Evolutionary conservation across 371 early-diverging fungal genomes (phyloP), one percentile per base, ranked within the genome.

Genomic region (Mucor irregularis): DNA sequence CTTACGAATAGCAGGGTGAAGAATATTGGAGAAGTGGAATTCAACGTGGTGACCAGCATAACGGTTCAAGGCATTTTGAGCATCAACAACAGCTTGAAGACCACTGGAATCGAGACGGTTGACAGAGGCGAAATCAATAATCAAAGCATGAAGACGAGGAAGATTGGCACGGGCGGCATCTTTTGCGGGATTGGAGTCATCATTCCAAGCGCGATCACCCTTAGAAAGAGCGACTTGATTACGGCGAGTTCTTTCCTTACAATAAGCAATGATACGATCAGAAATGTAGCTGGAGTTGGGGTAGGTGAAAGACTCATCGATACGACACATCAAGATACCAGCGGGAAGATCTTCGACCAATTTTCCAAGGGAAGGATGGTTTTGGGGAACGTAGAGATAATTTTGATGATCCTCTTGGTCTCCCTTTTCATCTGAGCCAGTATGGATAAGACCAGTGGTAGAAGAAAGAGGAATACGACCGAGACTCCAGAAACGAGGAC

Each of bases 101-200:
- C 87, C 89, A 17, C 87, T 84, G 2, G 82, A 74, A 64, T 89
- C 89, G 21, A 87, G 51, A 21, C 64, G 51, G 49, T 83, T 85
- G 21, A 88, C 90, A 30, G 77, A 69, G 0, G 81, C 61, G 51
- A 87, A 83, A 57, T 88, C 90, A 58, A 90, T 71, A 21, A 90
- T 78, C 13, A 87, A 53, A 19, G 86, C 86, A 35, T 77, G 69
- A 17, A 90, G 63, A 14, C 57, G 53, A 33, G 86, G 85, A 25
- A 68, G 40, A 19, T 58, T 42, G 21, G 45, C 63, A 33, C 64
- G 61, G 13, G 50, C 62, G 13, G 59, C 58, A 21, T 65, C 53
- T 7, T 55, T 37, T 8, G 46, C 61, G 13, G 69, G 60, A 7
- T 49, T 52, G 19, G 66, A 49, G 33, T 62, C 63, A 53, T 81